Evolutionary conservation across 257 asterid genomes (phyloP).

Genomic region (Nicotiana undulata): DNA sequence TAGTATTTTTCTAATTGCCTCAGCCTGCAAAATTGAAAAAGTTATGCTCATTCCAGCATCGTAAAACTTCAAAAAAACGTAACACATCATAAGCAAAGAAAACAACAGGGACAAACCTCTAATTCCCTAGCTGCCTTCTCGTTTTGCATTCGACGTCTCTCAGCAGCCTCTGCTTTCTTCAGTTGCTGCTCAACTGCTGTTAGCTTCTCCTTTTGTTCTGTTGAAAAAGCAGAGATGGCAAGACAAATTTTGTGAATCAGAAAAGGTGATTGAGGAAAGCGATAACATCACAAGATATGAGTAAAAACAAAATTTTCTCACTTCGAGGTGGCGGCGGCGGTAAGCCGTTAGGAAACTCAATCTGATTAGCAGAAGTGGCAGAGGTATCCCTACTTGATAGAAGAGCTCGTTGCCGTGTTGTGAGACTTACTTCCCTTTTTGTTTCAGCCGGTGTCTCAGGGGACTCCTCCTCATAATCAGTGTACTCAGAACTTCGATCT

Average conservation of each 20-base stretch:
- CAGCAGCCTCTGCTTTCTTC: slow-evolving; percentile 37
- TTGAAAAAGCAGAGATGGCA: neutral
- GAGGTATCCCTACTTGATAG: slow-evolving; percentile 29
- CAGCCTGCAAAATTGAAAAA: slow-evolving; percentile 23
- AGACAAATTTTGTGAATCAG: neutral
- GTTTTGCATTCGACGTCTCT: slow-evolving; percentile 32
- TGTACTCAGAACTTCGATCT: slow-evolving; percentile 41
- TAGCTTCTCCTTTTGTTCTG: slow-evolving; percentile 39
- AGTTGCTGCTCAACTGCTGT: slow-evolving; percentile 38
- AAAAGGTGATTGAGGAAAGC: neutral
- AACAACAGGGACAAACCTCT: slow-evolving; percentile 22
- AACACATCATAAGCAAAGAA: neutral
- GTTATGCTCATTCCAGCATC: neutral
- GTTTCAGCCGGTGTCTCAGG: slow-evolving; percentile 50
- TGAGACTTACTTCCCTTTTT: slow-evolving; percentile 69
- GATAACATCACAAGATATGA: neutral
- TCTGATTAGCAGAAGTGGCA: slow-evolving; percentile 19
- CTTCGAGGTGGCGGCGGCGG: slow-evolving; percentile 39
- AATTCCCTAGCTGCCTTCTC: slow-evolving; percentile 36
- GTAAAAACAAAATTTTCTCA: slow-evolving; percentile 11
- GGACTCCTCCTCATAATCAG: slow-evolving; percentile 46
- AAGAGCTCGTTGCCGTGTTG: slow-evolving; percentile 72
- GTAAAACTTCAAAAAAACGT: neutral
- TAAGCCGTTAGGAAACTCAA: slow-evolving; percentile 36
- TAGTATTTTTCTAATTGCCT: slow-evolving; percentile 78